phyloP scores from a whole-genome alignment of 1,284 basidiomycete genomes.

The Grifola frondosa region DNA sequence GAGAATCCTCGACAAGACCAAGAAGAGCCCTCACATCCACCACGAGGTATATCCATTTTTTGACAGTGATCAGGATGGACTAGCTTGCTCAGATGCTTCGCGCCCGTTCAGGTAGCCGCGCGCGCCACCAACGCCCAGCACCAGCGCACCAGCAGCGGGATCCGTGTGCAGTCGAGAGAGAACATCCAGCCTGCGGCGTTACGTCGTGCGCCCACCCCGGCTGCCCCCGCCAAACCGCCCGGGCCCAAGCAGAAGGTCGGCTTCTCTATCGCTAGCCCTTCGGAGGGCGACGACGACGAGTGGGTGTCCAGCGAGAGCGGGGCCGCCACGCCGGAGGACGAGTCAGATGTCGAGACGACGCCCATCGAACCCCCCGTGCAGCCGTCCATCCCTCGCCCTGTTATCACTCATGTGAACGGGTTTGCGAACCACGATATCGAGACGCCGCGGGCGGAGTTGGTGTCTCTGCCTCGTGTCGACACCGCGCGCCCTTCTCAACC shows the following conservation, averaged over 20 bases:
- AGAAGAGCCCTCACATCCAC: slow-evolving; percentile 43
- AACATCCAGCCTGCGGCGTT: slow-evolving; percentile 36
- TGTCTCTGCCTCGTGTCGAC: slow-evolving; percentile 36
- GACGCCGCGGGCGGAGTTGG: slow-evolving; percentile 35
- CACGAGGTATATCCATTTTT: slow-evolving; percentile 42
- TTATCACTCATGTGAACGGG: slow-evolving; percentile 20
- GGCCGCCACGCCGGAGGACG: slow-evolving; percentile 59
- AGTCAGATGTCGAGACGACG: slow-evolving; percentile 43
- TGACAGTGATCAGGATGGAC: slow-evolving; percentile 1
- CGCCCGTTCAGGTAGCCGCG: slow-evolving; percentile 22
- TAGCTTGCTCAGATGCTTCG: slow-evolving; percentile 4
- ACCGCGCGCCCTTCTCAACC: slow-evolving; percentile 25
- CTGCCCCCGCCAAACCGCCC: slow-evolving; percentile 31
- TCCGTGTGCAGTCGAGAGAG: slow-evolving; percentile 52
- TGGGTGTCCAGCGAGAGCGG: slow-evolving; percentile 78
- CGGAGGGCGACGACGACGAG: slow-evolving; percentile 59
- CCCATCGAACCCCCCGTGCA: slow-evolving; percentile 26
- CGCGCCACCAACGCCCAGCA: slow-evolving; percentile 39
- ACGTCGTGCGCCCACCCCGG: slow-evolving; percentile 32
- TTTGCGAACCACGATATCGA: slow-evolving; percentile 25
- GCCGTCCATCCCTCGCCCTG: slow-evolving; percentile 13
- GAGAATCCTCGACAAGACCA: slow-evolving; percentile 49
- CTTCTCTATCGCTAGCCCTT: slow-evolving; percentile 57
- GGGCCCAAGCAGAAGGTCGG: slow-evolving; percentile 48
- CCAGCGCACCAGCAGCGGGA: slow-evolving; percentile 46